Percentiles rank a stretch among this genome's conserved stretches.
These are phyloP conservation scores for Podila epicladia DNA, from an alignment of 192 early-diverging fungal genomes.

Conservation along the genomic window DNA sequence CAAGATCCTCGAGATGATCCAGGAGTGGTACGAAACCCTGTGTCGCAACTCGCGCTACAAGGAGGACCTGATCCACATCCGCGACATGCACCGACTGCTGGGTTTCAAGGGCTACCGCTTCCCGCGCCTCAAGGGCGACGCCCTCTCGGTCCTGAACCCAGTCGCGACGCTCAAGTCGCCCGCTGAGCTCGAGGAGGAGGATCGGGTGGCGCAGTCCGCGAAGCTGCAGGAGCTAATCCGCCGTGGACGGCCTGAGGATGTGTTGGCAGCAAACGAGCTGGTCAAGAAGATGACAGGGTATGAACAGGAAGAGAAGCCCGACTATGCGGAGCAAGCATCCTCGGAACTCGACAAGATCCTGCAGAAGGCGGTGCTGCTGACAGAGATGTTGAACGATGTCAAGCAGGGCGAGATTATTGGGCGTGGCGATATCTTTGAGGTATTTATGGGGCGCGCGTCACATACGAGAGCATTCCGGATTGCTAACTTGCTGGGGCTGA, in stretches of 20 bases:
- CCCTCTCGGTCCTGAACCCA: slow-evolving; percentile 72
- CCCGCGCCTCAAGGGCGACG: slow-evolving; percentile 68
- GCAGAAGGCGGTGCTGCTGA: slow-evolving; percentile 75
- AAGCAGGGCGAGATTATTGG: slow-evolving; percentile 65
- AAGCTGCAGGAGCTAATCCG: slow-evolving; percentile 98
- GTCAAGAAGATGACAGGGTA: slow-evolving; percentile 99
- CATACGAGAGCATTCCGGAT: too few species aligned
- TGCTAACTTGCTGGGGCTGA: too few species aligned
- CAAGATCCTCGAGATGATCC: slow-evolving; percentile 91
- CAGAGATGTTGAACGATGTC: slow-evolving; percentile 82
- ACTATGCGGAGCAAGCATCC: slow-evolving; percentile 88
- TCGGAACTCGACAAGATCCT: slow-evolving; percentile 85
- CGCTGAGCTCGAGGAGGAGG: slow-evolving; percentile 96
- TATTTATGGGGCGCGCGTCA: neutral
- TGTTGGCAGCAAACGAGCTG: slow-evolving; percentile 95
- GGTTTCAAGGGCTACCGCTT: slow-evolving; percentile 89
- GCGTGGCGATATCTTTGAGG: slow-evolving; percentile 60
- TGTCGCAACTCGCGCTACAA: slow-evolving; percentile 90
- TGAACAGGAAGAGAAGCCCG: slow-evolving; percentile 70
- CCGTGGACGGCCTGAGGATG: slow-evolving; percentile 90
- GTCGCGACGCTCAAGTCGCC: slow-evolving; percentile 83
- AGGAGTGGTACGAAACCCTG: slow-evolving; percentile 94
- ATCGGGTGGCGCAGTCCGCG: slow-evolving; percentile 84
- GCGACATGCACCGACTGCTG: slow-evolving; percentile 94
- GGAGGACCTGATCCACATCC: slow-evolving; percentile 93